These are phyloP conservation scores for Globisporangium cystogenes DNA, from an alignment of 352 stramenopile species.

Conservation along the genomic window DNA sequence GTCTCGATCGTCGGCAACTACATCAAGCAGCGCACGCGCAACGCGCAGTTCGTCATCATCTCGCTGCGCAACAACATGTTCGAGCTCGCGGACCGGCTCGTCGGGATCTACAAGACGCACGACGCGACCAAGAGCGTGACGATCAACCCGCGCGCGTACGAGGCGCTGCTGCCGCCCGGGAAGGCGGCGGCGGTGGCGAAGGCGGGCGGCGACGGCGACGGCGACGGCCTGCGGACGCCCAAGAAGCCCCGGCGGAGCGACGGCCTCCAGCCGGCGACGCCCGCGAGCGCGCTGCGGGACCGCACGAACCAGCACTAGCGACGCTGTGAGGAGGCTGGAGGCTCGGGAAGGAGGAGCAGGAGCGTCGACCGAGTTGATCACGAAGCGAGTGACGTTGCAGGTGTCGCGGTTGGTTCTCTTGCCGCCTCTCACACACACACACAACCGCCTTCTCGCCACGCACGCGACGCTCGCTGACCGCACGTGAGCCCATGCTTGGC, in stretches of 20 bases:
- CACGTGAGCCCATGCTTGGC: too few relatives aligned
- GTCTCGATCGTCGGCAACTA: conserved; percentile 99
- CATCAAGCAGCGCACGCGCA: conserved; percentile 99
- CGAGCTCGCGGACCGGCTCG: conserved; percentile 97
- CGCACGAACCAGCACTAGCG: conserved; percentile 31
- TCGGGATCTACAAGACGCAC: conserved; percentile 99
- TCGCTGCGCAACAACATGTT: conserved; percentile 99
- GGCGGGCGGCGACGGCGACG: background rate
- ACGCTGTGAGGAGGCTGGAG: too few relatives aligned
- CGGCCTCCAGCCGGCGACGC: background rate
- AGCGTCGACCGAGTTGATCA: too few relatives aligned
- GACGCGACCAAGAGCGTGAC: conserved; percentile 99
- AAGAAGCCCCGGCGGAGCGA: conserved; percentile 16
- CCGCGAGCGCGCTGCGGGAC: conserved; percentile 23
- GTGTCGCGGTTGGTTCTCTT: too few relatives aligned
- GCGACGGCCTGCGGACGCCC: conserved; percentile 6
- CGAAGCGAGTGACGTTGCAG: too few relatives aligned
- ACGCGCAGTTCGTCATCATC: conserved; percentile 99
- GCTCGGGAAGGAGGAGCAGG: too few relatives aligned
- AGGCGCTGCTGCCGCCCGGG: conserved; percentile 25
- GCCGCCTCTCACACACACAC: too few relatives aligned
- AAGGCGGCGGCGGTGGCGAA: background rate
- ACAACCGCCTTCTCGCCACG: too few relatives aligned
- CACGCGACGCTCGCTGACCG: too few relatives aligned
- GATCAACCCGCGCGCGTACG: conserved; percentile 95